Percentiles rank a stretch among this genome's conserved stretches.
Conservation (phyloP, 2,329 filamentous ascomycete species). For the Sporothrix pallida region DNA sequence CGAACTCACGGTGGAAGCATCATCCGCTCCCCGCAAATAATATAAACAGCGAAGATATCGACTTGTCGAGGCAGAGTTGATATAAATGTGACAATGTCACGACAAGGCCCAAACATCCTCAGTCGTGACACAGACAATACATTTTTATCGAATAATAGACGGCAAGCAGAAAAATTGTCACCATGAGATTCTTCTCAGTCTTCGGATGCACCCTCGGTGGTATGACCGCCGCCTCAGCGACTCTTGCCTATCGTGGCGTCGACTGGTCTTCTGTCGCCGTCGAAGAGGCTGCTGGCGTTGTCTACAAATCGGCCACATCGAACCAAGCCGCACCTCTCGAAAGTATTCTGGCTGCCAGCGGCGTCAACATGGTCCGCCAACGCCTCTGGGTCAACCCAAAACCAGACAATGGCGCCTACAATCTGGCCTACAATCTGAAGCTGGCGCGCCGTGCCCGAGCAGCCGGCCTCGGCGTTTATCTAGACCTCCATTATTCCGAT, state of each 20-base stretch:
- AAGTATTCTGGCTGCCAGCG: conserved; percentile 63
- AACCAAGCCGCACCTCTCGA: conserved; percentile 63
- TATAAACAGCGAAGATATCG: background rate
- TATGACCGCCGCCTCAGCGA: background rate
- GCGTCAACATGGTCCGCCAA: conserved; percentile 73
- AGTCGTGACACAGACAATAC: too few species aligned
- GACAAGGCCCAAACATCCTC: too few species aligned
- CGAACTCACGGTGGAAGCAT: background rate
- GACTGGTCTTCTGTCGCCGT: conserved; percentile 73
- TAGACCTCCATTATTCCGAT: conserved; percentile 71
- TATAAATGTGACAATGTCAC: too few species aligned
- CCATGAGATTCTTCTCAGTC: background rate
- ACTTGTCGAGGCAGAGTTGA: too few species aligned
- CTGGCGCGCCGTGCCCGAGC: conserved; percentile 69
- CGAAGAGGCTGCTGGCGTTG: conserved; percentile 65
- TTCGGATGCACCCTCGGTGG: background rate
- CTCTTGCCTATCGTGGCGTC: conserved; percentile 66
- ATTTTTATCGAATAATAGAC: too few species aligned
- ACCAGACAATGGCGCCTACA: conserved; percentile 61
- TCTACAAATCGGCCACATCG: conserved; percentile 60
- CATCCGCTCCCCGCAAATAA: background rate
- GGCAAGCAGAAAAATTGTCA: background rate
- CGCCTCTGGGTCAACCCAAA: conserved; percentile 72
- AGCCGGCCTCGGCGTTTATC: conserved; percentile 64
- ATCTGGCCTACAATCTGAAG: conserved; percentile 71